Evolutionary conservation across 371 early-diverging fungal species (phyloP), one percentile per base, ranked within the genome.

Genomic region (Mortierella sp.): DNA sequence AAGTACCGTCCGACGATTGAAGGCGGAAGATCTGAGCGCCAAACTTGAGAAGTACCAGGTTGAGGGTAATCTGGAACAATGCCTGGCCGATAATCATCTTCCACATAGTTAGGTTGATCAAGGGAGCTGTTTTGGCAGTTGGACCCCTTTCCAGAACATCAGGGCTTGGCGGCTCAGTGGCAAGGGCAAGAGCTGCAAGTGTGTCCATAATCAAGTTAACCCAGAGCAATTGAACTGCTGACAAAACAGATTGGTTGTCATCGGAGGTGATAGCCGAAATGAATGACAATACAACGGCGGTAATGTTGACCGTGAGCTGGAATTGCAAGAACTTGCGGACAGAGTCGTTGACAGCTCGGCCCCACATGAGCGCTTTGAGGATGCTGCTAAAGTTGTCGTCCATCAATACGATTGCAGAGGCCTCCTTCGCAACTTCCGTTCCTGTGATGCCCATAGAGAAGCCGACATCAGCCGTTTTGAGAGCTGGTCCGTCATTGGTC

Each of bases 361-460:
- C 97, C 99, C 99, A 98, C 67, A 88, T 82, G 63, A 97, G 84
- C 4, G 97, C 89, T 81, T 94, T 93, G 53, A 97, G 90, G 55
- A 96, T 93, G 5, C 94, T 94, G 61, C 89, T 93, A 79, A 95
- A 95, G 80, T 96, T 96, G 82, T 97, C 98, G 72, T 98, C 96
- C 89, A 97, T 90, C 60, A 98, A 83, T 59, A 98, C 91, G 67
- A 98, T 97, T 67, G 91, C 91, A 4, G 95, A 93, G 0, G 98
- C 97, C 79, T 96, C 95, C 80, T 96, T 95, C 50, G 98, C 97
- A 2, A 98, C 95, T 79, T 97, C 97, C 5, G 98, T 97, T 52
- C 99, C 98, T 42, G 94, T 84, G 71, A 97, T 94, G 55, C 99
- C 98, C 99, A 98, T 97, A 61, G 91, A 87, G 81, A 98, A 98